A percentile compares a stretch with the other conserved stretches of the same genome.
These are phyloP conservation scores for Mucor sp. DNA, from an alignment of 371 early-diverging fungal genomes.

Conservation along the genomic window DNA sequence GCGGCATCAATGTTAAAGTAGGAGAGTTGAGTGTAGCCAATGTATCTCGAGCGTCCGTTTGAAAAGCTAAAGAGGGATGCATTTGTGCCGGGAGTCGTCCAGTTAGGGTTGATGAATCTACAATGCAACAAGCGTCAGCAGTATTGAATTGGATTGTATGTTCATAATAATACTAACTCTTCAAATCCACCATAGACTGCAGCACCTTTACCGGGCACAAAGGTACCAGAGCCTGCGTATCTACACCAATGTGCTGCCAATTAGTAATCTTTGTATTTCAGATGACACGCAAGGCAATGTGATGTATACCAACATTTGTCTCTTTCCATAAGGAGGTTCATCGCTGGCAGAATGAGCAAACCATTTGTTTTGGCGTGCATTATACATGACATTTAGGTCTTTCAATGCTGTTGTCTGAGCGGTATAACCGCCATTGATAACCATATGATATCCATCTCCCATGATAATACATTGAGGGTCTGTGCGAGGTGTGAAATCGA, in stretches of 20 bases:
- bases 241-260: neutral
- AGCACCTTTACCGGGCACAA: constrained; percentile 9
- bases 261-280: neutral
- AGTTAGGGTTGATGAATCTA: neutral
- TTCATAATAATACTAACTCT: too few species aligned
- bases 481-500: neutral
- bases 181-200: constrained; percentile 14
- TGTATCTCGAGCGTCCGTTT: neutral
- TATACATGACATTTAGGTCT: neutral
- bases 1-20: neutral
- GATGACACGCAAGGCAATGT: neutral
- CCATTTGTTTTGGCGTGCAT: neutral
- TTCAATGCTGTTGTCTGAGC: neutral
- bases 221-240: neutral
- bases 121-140: neutral
- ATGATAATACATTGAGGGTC: neutral
- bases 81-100: neutral
- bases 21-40: constrained; percentile 4
- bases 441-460: neutral
- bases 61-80: neutral
- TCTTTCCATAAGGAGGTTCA: neutral
- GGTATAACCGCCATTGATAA: neutral
- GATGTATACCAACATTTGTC: constrained; percentile 1
- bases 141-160: too few species aligned
- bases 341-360: neutral